Percentiles rank a stretch among this genome's conserved stretches.
Conservation (phyloP, 805 yeast species). For the Phaffomyces antillensis region DNA sequence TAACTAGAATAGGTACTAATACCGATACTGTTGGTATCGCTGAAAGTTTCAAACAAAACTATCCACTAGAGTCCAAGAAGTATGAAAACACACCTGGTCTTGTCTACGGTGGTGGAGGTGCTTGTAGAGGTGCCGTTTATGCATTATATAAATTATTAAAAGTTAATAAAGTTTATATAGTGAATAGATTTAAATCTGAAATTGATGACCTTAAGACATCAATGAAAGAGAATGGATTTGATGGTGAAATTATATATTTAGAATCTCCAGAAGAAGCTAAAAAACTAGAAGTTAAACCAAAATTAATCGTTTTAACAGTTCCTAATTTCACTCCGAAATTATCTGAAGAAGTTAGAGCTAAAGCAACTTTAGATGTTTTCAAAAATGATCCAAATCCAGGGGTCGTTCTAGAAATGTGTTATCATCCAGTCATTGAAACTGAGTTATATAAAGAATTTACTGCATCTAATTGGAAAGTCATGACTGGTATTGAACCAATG, state of each 20-base stretch:
- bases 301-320: slow-evolving; percentile 17
- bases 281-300: slow-evolving; percentile 10
- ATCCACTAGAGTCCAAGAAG: slow-evolving; percentile 12
- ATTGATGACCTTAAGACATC: slow-evolving; percentile 12
- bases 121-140: slow-evolving; percentile 22
- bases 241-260: slow-evolving; percentile 21
- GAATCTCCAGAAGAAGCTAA: slow-evolving; percentile 16
- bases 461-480: slow-evolving; percentile 16
- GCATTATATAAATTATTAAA: slow-evolving; percentile 18
- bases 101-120: slow-evolving; percentile 24
- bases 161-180: slow-evolving; percentile 19
- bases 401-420: slow-evolving; percentile 22
- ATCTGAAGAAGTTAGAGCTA: slow-evolving; percentile 15
- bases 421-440: slow-evolving; percentile 20
- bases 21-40: slow-evolving; percentile 22
- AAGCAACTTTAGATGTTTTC: slow-evolving; percentile 19
- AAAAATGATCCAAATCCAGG: slow-evolving; percentile 11
- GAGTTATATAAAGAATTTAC: slow-evolving; percentile 12
- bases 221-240: slow-evolving; percentile 18
- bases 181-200: slow-evolving; percentile 20
- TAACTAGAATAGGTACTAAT: slow-evolving; percentile 18
- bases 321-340: slow-evolving; percentile 18
- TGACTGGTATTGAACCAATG: slow-evolving; percentile 23
- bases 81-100: slow-evolving; percentile 16
- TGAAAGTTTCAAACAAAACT: slow-evolving; percentile 16